These are phyloP conservation scores for Ophiostoma himal-ulmi DNA, from an alignment of 2,329 filamentous ascomycete species.

Conservation along the genomic window DNA sequence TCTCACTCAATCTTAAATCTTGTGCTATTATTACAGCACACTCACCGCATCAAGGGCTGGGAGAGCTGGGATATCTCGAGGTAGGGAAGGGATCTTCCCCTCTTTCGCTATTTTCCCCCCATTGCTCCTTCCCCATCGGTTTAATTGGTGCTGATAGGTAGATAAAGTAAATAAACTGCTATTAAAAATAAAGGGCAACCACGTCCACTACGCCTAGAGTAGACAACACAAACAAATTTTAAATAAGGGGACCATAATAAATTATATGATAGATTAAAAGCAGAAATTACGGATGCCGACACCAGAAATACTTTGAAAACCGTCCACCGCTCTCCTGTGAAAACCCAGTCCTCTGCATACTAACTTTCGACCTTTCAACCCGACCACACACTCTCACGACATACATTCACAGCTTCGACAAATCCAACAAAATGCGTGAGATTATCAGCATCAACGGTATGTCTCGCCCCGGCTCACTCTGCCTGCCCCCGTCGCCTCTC, in stretches of 20 bases:
- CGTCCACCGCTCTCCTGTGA: constrained; percentile 18
- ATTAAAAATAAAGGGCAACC: constrained; percentile 18
- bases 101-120: constrained; percentile 14
- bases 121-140: constrained; percentile 23
- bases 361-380: constrained; percentile 11
- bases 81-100: constrained; percentile 14
- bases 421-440: constrained; percentile 81
- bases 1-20: neutral
- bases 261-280: constrained; percentile 12
- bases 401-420: constrained; percentile 9
- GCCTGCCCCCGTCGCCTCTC: constrained; percentile 29
- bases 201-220: constrained; percentile 13
- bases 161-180: constrained; percentile 14
- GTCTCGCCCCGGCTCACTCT: constrained; percentile 15
- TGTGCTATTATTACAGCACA: neutral
- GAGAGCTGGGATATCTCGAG: neutral
- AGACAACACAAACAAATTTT: constrained; percentile 22
- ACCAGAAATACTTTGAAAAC: constrained; percentile 19
- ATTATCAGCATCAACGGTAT: constrained; percentile 98
- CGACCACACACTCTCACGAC: constrained; percentile 15
- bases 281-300: constrained; percentile 15
- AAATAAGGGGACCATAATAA: constrained; percentile 23
- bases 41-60: constrained; percentile 10
- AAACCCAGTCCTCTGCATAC: constrained; percentile 19
- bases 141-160: constrained; percentile 20